Evolutionary conservation across 306 rosid species (phyloP).

Genomic region (Trichosanthes truncata): DNA sequence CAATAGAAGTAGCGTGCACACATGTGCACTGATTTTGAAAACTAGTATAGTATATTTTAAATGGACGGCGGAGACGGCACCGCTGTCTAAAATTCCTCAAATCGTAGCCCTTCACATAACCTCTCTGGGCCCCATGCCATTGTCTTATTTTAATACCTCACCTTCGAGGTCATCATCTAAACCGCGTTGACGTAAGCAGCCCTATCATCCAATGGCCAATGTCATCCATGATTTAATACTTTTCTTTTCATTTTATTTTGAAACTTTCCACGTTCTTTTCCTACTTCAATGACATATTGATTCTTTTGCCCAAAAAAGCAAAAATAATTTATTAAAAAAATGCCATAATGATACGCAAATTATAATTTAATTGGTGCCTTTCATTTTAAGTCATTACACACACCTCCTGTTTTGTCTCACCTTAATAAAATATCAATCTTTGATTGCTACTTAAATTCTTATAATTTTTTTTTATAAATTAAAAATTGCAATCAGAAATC

Average conservation of each 20-base stretch:
- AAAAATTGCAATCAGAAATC: background rate
- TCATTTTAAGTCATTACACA: background rate
- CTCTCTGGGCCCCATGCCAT: background rate
- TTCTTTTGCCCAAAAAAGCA: background rate
- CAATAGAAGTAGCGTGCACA: background rate
- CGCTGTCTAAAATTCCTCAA: background rate
- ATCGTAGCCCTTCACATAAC: background rate
- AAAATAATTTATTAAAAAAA: too few relatives aligned
- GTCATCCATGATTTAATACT: background rate
- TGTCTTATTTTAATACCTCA: background rate
- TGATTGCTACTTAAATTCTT: background rate
- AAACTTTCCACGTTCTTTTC: background rate
- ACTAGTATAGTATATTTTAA: too few relatives aligned
- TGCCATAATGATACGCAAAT: too few relatives aligned
- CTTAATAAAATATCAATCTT: background rate
- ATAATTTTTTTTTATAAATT: background rate
- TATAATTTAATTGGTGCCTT: background rate
- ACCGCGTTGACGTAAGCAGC: background rate
- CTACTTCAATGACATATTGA: background rate
- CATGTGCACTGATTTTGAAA: background rate
- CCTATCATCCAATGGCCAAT: background rate
- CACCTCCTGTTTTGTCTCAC: background rate
- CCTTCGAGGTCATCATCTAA: background rate
- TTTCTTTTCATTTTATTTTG: background rate
- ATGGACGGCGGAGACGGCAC: background rate